These are phyloP conservation scores for Xanthoconium separans DNA, from an alignment of 1,284 basidiomycete genomes.

Conservation along the genomic window DNA sequence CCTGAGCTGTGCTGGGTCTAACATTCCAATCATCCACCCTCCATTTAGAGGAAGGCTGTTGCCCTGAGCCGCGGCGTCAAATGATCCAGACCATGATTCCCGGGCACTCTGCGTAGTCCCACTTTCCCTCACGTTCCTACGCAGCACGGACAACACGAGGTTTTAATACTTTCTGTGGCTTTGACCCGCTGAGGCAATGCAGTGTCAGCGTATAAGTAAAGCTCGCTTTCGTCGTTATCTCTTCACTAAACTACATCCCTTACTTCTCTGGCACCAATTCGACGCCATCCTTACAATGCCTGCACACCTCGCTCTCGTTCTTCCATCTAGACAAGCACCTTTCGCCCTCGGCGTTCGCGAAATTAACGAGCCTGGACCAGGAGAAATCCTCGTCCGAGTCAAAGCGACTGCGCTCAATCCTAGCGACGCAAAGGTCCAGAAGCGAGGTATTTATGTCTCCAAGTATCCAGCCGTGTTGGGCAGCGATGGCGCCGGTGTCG, in stretches of 20 bases:
- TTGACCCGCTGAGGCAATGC: constrained; percentile 32
- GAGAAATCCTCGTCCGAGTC: constrained; percentile 42
- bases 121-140: constrained; percentile 29
- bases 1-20: constrained; percentile 27
- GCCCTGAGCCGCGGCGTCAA: constrained; percentile 31
- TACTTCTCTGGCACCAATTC: constrained; percentile 10
- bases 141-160: constrained; percentile 35
- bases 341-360: constrained; percentile 28
- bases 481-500: constrained; percentile 56
- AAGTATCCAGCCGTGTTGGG: constrained; percentile 50
- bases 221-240: constrained; percentile 20
- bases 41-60: constrained; percentile 34
- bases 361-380: constrained; percentile 40
- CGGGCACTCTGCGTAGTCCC: constrained; percentile 24
- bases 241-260: constrained; percentile 16
- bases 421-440: constrained; percentile 39
- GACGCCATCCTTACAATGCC: constrained; percentile 20
- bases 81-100: constrained; percentile 33
- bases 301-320: constrained; percentile 27
- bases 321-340: constrained; percentile 32
- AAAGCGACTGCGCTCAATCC: constrained; percentile 44
- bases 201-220: constrained; percentile 29
- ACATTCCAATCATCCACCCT: constrained; percentile 29
- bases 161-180: constrained; percentile 31
- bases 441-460: constrained; percentile 32